Evolutionary conservation across 2,329 filamentous ascomycete genomes (phyloP).

Genomic region (Xylogone sp.): DNA sequence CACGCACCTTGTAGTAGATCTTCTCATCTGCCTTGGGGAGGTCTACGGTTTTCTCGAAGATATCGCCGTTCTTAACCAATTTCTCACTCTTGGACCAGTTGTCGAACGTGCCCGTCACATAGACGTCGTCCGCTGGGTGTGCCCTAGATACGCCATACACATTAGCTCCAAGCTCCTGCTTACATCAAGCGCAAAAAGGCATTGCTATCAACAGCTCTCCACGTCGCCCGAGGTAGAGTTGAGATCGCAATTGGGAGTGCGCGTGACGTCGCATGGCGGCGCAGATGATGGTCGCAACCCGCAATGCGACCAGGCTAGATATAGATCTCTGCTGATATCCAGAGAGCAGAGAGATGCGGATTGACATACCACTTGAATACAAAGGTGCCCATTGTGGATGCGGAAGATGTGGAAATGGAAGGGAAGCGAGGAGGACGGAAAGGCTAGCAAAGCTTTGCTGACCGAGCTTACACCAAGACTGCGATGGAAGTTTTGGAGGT

Average conservation of each 20-base stretch:
- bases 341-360: neutral
- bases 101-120: slow-evolving; percentile 94
- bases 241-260: neutral
- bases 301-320: neutral
- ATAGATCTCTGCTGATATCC: neutral
- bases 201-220: neutral
- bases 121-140: slow-evolving; percentile 77
- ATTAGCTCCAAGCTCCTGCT: slow-evolving; percentile 7
- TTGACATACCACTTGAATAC: slow-evolving; percentile 31
- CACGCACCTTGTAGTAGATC: slow-evolving; percentile 88
- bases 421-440: no score
- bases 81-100: slow-evolving; percentile 85
- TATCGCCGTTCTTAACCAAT: slow-evolving; percentile 69
- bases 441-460: no score
- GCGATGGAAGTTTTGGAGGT: slow-evolving; percentile 9
- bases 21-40: slow-evolving; percentile 65
- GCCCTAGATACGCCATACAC: slow-evolving; percentile 54
- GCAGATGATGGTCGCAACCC: no score
- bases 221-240: neutral
- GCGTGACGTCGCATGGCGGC: no score
- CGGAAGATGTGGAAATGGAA: neutral
- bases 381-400: slow-evolving; percentile 30
- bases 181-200: neutral
- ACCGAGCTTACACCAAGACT: no score
- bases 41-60: slow-evolving; percentile 78